Evolutionary conservation across 257 asterid species (phyloP).

Genomic region (Ilex asprella): DNA sequence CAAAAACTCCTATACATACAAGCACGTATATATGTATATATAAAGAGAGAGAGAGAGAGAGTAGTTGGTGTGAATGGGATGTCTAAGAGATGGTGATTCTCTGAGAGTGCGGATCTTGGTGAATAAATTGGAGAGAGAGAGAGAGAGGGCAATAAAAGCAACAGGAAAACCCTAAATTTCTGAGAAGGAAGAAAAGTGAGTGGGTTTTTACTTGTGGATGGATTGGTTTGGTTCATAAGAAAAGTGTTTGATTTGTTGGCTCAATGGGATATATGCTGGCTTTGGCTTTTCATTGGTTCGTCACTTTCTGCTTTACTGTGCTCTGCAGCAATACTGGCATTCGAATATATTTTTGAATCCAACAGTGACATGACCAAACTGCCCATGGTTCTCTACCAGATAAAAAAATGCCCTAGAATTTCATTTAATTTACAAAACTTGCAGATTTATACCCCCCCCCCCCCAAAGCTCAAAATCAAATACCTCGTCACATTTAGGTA

Average conservation of each 20-base stretch:
- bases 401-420: too few relatives aligned
- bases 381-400: too few relatives aligned
- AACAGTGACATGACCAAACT: background rate
- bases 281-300: background rate
- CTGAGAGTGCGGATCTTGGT: background rate
- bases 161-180: background rate
- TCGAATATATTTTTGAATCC: background rate
- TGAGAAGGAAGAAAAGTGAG: background rate
- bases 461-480: too few relatives aligned
- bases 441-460: too few relatives aligned
- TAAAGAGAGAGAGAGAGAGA: background rate
- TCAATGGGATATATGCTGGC: too few relatives aligned
- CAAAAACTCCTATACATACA: background rate
- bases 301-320: constrained; percentile 1
- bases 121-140: background rate
- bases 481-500: too few relatives aligned
- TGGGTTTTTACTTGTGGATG: background rate
- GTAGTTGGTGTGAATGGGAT: background rate
- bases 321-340: background rate
- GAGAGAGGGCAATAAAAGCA: background rate
- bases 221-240: constrained; percentile 1
- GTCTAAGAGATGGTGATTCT: background rate
- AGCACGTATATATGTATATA: background rate
- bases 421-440: too few relatives aligned
- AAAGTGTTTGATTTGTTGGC: too few relatives aligned